Conservation (phyloP, 225 moss, liverwort and hornwort species). For the Neckera pumila region DNA sequence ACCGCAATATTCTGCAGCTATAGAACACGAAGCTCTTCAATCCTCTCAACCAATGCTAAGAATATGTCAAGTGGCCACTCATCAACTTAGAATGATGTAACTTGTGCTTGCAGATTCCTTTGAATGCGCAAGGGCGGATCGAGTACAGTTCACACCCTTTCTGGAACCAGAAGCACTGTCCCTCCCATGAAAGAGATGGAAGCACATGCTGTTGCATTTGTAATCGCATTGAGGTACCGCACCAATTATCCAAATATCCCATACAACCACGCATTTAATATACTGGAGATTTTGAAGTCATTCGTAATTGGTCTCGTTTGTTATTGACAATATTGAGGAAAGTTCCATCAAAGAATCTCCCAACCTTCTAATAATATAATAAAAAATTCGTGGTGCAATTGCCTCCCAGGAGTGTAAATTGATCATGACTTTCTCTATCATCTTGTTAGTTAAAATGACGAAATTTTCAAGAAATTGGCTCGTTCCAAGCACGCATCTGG, state of each 20-base stretch:
- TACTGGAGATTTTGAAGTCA: neutral
- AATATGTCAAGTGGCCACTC: neutral
- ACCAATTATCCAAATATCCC: neutral
- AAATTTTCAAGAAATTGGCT: neutral
- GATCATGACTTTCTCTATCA: neutral
- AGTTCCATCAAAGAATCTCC: neutral
- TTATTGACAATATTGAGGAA: neutral
- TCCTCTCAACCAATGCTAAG: neutral
- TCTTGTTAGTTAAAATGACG: neutral
- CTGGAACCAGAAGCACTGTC: conserved; percentile 89
- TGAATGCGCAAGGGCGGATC: conserved; percentile 60
- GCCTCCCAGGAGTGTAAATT: neutral
- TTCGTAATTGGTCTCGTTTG: neutral
- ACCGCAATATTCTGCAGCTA: neutral
- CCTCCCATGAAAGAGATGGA: conserved; percentile 64
- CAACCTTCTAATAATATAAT: neutral
- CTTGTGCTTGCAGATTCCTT: conserved; percentile 50
- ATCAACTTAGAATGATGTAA: neutral
- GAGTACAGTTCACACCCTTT: conserved; percentile 89
- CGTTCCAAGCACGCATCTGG: neutral
- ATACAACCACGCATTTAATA: neutral
- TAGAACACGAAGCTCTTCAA: neutral
- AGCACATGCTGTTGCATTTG: conserved; percentile 87
- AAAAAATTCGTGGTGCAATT: neutral
- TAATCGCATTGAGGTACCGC: conserved; percentile 73